Percentiles rank a stretch among this genome's conserved stretches.
These are phyloP conservation scores for Leishmania guyanensis DNA, from an alignment of 208 protist genomes.

Conservation along the genomic window DNA sequence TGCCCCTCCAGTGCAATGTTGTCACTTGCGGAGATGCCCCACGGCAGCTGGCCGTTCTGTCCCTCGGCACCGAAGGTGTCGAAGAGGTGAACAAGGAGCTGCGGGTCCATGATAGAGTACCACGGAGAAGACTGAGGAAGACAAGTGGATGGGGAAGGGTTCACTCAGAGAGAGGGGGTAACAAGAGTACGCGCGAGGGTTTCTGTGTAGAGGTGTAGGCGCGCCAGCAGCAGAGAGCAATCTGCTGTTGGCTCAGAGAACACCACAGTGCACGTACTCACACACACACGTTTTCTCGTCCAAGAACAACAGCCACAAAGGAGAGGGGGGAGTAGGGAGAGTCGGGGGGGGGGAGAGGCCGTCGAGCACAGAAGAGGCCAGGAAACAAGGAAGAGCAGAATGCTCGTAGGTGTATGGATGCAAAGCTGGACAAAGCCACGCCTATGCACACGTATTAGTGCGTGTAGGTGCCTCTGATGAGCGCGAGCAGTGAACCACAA, in stretches of 20 bases:
- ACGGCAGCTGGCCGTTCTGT: slow-evolving; percentile 9
- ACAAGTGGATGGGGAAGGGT: not conserved
- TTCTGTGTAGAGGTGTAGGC: not conserved
- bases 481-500: not conserved
- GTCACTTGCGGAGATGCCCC: slow-evolving; percentile 14
- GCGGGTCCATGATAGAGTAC: slow-evolving; percentile 20
- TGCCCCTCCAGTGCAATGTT: not conserved
- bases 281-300: not conserved
- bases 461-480: not conserved
- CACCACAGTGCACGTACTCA: not conserved
- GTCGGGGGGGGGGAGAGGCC: not conserved
- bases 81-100: slow-evolving; percentile 22
- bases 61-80: slow-evolving; percentile 21
- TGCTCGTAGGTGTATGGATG: not conserved
- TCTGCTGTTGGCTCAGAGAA: not conserved
- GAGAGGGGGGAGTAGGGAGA: not conserved
- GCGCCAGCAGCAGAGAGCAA: not conserved
- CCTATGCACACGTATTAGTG: not conserved
- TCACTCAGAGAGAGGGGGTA: not conserved
- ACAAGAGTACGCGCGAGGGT: not conserved
- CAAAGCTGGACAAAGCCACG: not conserved
- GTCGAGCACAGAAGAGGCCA: not conserved
- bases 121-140: not conserved
- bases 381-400: not conserved
- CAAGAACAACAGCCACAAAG: not conserved